A percentile compares a stretch with the other conserved stretches of the same genome.
These are phyloP conservation scores for Stereum hirsutum DNA, from an alignment of 1,284 basidiomycete genomes.

Conservation along the genomic window DNA sequence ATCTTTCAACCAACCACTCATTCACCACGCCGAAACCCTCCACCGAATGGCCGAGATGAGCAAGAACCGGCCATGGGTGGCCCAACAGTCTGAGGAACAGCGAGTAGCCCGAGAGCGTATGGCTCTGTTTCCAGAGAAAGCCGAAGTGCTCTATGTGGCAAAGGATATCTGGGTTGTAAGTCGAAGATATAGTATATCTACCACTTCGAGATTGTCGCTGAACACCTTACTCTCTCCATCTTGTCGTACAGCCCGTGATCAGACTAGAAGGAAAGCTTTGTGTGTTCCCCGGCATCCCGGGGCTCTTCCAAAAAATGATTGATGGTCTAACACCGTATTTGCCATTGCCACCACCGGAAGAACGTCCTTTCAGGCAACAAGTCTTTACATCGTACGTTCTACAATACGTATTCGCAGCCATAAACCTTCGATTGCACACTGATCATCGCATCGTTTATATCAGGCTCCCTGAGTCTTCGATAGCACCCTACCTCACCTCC, in stretches of 20 bases:
- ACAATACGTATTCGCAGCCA: too few species aligned
- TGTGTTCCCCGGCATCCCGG: conserved; percentile 87
- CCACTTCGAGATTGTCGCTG: not conserved
- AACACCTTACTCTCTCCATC: not conserved
- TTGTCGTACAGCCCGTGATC: conserved; percentile 79
- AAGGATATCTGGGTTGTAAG: conserved; percentile 79
- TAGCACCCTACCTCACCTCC: conserved; percentile 80
- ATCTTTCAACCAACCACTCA: conserved; percentile 72
- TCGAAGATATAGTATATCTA: conserved; percentile 4
- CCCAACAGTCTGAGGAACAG: conserved; percentile 63
- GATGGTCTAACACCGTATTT: conserved; percentile 65
- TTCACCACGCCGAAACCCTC: conserved; percentile 76
- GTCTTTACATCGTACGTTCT: conserved; percentile 72
- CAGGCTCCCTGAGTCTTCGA: conserved; percentile 79
- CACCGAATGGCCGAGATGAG: conserved; percentile 66
- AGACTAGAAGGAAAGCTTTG: conserved; percentile 79
- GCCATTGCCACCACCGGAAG: conserved; percentile 60
- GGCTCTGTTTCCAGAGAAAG: conserved; percentile 75
- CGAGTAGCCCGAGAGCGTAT: conserved; percentile 67
- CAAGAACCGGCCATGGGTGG: conserved; percentile 45
- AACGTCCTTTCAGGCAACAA: conserved; percentile 68
- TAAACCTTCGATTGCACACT: not conserved
- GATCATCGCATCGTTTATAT: conserved; percentile 3
- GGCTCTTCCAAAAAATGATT: conserved; percentile 76
- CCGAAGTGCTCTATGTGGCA: conserved; percentile 68